Evolutionary conservation across 768 basidiomycete genomes (phyloP), one percentile per base, ranked within the genome.

Genomic region (Boletellus sp.): DNA sequence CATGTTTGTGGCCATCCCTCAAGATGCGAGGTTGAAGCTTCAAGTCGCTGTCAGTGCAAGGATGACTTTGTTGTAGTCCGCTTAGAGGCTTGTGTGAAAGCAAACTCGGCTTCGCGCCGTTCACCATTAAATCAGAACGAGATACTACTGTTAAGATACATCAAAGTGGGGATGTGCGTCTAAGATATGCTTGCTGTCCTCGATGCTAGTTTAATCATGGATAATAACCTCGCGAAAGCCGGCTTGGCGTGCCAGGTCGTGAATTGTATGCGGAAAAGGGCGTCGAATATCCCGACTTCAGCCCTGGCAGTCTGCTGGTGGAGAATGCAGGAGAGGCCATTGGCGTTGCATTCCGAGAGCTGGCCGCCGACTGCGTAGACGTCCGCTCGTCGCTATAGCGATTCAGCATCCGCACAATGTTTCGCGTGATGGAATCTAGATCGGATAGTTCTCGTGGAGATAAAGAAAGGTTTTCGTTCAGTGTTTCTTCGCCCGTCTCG

Each of bases 1-100:
- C 93, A 94, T 95, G 51, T 74, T 83, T 52, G 90, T 81, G 52
- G 93, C 92, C 94, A 95, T 96, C 48, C 22, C 58, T 41, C 53
- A 43, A 48, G 33, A 8, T 48, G 5, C 28, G 35, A 16, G 4
- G 20, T 19, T 19, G 33, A 37, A 32, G 32, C n/a, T 28, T 28
- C n/a, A 9, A 9, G 40, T 15, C 26, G 31, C 3, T 19, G 11
- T 31, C n/a, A n/a, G n/a, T n/a, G n/a, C n/a, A n/a, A n/a, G n/a
- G n/a, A n/a, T n/a, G n/a, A n/a, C n/a, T n/a, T n/a, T n/a, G n/a
- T n/a, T n/a, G n/a, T n/a, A n/a, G n/a, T n/a, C n/a, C n/a, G n/a
- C n/a, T n/a, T n/a, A n/a, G n/a, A 16, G 20, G 41, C 48, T 50
- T 46, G 50, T 42, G 55, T 42, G 20, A 51, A 45, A 52, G 9